A percentile compares a stretch with the other conserved stretches of the same genome.
Evolutionary conservation across 176 grass and related monocot genomes (phyloP).

Genomic region (Eleusine coracana): DNA sequence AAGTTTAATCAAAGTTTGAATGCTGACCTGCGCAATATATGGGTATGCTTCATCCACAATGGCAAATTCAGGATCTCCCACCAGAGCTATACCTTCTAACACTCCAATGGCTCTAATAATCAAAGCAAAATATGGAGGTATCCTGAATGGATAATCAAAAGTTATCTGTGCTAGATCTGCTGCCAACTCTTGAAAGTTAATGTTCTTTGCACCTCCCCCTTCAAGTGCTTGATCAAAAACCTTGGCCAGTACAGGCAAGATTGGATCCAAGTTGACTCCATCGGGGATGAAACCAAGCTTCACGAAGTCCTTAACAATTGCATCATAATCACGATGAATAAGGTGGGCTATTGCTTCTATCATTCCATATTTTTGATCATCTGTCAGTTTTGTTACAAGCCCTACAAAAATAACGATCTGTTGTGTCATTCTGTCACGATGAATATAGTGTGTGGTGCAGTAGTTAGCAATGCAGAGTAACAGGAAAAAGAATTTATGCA

Average conservation of each 20-base stretch:
- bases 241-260: slow-evolving; percentile 89
- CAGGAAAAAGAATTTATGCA: not conserved
- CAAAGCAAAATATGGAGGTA: slow-evolving; percentile 96
- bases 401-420: slow-evolving; percentile 46
- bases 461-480: not conserved
- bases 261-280: slow-evolving; percentile 92
- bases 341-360: slow-evolving; percentile 98
- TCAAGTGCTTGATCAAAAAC: slow-evolving; percentile 99
- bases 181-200: slow-evolving; percentile 98
- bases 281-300: slow-evolving; percentile 96
- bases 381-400: slow-evolving; percentile 93
- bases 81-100: slow-evolving; percentile 95
- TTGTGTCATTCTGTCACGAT: slow-evolving; percentile 5
- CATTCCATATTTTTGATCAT: slow-evolving; percentile 98
- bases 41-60: slow-evolving; percentile 99
- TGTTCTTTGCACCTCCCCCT: slow-evolving; percentile 97
- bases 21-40: slow-evolving; percentile 83
- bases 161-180: slow-evolving; percentile 97
- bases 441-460: not conserved
- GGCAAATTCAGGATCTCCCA: slow-evolving; percentile 97
- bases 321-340: slow-evolving; percentile 97
- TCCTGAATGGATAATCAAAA: slow-evolving; percentile 98
- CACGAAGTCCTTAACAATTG: slow-evolving; percentile 95
- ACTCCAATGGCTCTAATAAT: slow-evolving; percentile 99
- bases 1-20: slow-evolving; percentile 14